Base-by-base conservation (phyloP, 331 rosid genomes). In the Acacia pycnantha region DNA sequence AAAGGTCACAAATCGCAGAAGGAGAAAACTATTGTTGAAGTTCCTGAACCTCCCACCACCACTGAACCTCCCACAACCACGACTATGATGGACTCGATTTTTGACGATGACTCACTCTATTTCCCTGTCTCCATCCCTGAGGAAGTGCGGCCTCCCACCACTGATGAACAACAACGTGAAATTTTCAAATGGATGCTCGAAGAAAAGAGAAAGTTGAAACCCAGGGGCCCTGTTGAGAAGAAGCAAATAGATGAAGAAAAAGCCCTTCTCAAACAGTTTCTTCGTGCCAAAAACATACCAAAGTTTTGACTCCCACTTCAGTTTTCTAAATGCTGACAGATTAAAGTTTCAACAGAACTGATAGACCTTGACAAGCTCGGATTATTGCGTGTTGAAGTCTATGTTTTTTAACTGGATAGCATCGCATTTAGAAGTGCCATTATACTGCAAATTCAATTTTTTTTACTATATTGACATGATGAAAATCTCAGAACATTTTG, bases 171-270 rank as follows among this genome's bases (percentile, higher is more conserved):
- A 77, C 93, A 86, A 50, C 96, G 73, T 11, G 51, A 89, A 83
- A 77, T 87, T 82, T 85, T 89, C 76, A 47, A 79, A 80, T 90
- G 91, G 93, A 85, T 89, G 86, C 76, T 87, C 74, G 92, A 86
- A 64, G 95, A 90, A 86, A 88, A 85, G 84, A 86, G 89, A 82
- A 82, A 87, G 82, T 4, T 85, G 74, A 85, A 82, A 78, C 86
- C 94, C 40, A 87, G 73, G 81, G 77, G 86, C 70, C 81, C 24
- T 50, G 65, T 37, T 76, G 94, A 92, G 91, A 88, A 89, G 84
- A 87, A 85, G 54, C 85, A 76, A 81, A 88, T 77, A 59, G 92
- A 92, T 9, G 91, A 83, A 71, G 94, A 91, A 29, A 84, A 89
- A 79, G 87, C 87, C 77, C 79, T 84, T 70, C 90, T 88, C 79